These are phyloP conservation scores for Phytophthora aleatoria DNA, from an alignment of 352 stramenopile genomes.

Conservation along the genomic window DNA sequence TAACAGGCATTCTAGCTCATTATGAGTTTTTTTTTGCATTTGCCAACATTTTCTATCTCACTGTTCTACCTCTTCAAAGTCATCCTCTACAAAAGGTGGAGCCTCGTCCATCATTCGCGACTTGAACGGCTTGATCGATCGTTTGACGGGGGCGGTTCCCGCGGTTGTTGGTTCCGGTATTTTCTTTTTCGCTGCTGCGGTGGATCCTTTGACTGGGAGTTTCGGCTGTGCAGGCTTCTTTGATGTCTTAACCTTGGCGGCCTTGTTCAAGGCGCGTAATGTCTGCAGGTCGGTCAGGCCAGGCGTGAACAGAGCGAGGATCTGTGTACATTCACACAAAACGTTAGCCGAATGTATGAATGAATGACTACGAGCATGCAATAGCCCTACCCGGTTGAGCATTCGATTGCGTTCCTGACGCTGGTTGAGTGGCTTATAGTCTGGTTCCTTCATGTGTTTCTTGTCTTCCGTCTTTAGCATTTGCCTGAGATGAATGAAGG, in stretches of 20 bases:
- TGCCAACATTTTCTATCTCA: slow-evolving; percentile 17
- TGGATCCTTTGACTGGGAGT: slow-evolving; percentile 26
- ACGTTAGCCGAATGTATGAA: not conserved
- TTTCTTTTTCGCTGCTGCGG: slow-evolving; percentile 51
- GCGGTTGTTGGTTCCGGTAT: slow-evolving; percentile 15
- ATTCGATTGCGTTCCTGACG: slow-evolving; percentile 87
- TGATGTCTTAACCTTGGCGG: slow-evolving; percentile 58
- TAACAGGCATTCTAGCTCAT: no score
- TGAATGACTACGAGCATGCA: not conserved
- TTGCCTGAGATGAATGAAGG: slow-evolving; percentile 44
- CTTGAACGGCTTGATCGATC: slow-evolving; percentile 78
- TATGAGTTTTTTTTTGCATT: no score
- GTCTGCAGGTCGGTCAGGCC: slow-evolving; percentile 71
- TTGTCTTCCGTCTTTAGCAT: slow-evolving; percentile 92
- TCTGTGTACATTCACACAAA: slow-evolving; percentile 29
- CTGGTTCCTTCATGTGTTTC: slow-evolving; percentile 78
- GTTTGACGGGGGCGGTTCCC: slow-evolving; percentile 41
- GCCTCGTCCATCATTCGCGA: slow-evolving; percentile 76
- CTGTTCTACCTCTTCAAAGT: slow-evolving; percentile 73
- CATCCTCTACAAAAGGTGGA: slow-evolving; percentile 56
- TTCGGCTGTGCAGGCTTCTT: slow-evolving; percentile 51
- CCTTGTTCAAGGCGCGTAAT: slow-evolving; percentile 72
- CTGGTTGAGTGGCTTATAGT: slow-evolving; percentile 73
- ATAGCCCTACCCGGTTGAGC: slow-evolving; percentile 65
- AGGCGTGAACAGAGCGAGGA: slow-evolving; percentile 63